Evolutionary conservation across 2,329 filamentous ascomycete species (phyloP), one percentile per base, ranked within the genome.

Genomic region (Basipetospora chlamydospora): DNA sequence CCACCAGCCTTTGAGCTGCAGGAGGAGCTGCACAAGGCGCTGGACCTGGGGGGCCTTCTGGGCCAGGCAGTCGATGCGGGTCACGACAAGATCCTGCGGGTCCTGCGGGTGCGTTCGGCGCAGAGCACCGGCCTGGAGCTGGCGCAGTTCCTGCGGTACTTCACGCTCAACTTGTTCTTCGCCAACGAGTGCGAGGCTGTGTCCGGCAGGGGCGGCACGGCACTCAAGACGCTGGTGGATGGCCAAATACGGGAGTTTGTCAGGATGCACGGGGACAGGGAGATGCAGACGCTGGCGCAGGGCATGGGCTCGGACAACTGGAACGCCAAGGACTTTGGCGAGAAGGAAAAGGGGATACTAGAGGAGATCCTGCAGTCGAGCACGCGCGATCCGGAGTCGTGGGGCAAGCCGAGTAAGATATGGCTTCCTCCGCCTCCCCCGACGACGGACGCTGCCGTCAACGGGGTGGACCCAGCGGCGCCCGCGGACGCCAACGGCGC

Each of bases 181-280:
- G 80, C 81, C 32, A 85, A 86, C 42, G 84, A 92, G 52, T 90
- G 84, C 49, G 84, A 92, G 55, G 79, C 81, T 12, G 77, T 90
- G 15, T 88, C 81, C 16, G 83, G 84, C 1, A 71, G 81, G 39
- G 81, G 81, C 41, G 81, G 83, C 7, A 78, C 76, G 3, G 65
- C 76, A 2, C 60, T 92, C 5, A 88, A 88, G 57, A 82, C 71
- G 13, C 71, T 86, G 22, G 80, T 92, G 41, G 87, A 88, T 46
- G 69, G 67, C 21, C 84, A 92, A 44, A 88, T 92, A 53, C 80
- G 74, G 46, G 80, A 84, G 11, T 90, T 86, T 51, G 77, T 88
- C 17, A 69, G 79, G 39, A 66, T 66, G 23, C 73, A 84, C 46
- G 77, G 78, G 15, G 80, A 85, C 39, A 59, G 64, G 2, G 78